Evolutionary conservation across 2,329 filamentous ascomycete genomes (phyloP).

Genomic region (Trichoderma lentiforme): DNA sequence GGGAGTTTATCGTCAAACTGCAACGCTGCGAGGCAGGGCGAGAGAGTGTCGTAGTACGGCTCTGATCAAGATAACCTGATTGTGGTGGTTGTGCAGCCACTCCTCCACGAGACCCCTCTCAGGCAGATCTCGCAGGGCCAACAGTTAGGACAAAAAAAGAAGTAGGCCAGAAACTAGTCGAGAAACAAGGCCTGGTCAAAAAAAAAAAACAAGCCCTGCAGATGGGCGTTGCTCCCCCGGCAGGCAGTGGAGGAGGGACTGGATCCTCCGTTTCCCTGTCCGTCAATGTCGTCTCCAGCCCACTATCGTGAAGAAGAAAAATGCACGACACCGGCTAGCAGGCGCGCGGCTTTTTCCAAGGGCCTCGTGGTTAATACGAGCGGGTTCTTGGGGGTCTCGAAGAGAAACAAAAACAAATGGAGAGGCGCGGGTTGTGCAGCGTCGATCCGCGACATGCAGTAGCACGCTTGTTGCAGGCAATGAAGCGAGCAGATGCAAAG

Average conservation of each 20-base stretch:
- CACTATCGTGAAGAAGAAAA: constrained; percentile 4
- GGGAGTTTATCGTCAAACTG: neutral
- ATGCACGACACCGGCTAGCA: constrained; percentile 11
- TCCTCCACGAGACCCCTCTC: constrained; percentile 10
- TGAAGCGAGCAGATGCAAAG: constrained; percentile 13
- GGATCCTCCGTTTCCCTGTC: neutral
- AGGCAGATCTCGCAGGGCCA: constrained; percentile 10
- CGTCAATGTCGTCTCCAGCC: constrained; percentile 5
- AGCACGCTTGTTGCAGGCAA: constrained; percentile 18
- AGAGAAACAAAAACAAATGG: constrained; percentile 17
- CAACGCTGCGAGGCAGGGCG: neutral
- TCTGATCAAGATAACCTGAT: constrained; percentile 11
- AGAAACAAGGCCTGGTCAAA: constrained; percentile 1
- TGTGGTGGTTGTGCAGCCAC: constrained; percentile 15
- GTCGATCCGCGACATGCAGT: constrained; percentile 23
- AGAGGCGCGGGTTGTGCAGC: constrained; percentile 22
- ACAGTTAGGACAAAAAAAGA: neutral
- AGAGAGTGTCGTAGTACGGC: constrained; percentile 4
- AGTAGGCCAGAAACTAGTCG: constrained; percentile 1
- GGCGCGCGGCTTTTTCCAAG: constrained; percentile 15
- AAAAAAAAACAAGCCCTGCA: neutral
- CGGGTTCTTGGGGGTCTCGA: constrained; percentile 10
- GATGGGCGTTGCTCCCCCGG: constrained; percentile 1
- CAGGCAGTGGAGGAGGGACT: constrained; percentile 1
- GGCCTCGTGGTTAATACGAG: constrained; percentile 12